Base-by-base conservation (phyloP, 371 early-diverging fungal species). In the Nematocida ironsii region DNA sequence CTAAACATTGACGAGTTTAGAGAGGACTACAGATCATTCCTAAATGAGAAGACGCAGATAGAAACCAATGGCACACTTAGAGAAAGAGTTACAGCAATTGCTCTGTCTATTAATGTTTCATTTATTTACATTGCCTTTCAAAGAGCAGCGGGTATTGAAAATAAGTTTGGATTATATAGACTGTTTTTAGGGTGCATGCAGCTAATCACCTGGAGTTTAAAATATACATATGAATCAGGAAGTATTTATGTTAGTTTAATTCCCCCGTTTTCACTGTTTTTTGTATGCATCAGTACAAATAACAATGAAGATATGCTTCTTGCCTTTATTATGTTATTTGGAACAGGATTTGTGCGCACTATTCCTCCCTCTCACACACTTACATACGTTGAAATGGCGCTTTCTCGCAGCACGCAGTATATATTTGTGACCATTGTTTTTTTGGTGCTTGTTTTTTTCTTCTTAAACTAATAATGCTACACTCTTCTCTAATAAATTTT, bases 71-170 rank as follows among this genome's bases (percentile, higher is more conserved):
- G n/a, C 23, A 42, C 67, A 9, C 1, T 78, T 5, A 70, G 52
- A 3, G 48, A 50, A 27, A 68, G 45, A 57, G 40, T 39, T 5
- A 27, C 42, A 6, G 80, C 69, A 20, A 60, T 71, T 58, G 25
- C 47, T 13, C 5, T 56, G 7, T 16, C 42, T n/a, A 54, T 78
- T 9, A 78, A 78, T 50, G 20, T 78, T n/a, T 78, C 80, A 5
- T 78, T 78, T 60, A 67, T 78, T 5, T 78, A 78, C 64, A 67
- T 70, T 23, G 69, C 80, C 25, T 68, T 78, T 40, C 80, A 78
- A 56, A 13, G 62, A 56, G 80, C 71, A 2, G 7, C 67, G 0
- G 57, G 80, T 44, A 60, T 78, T 5, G 57, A 78, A 7, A 55
- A 55, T 61, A 44, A 7, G 16, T 78, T 71, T 44, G 20, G 58